Base-by-base conservation (phyloP, 768 basidiomycete genomes). In the Auriscalpium vulgare region DNA sequence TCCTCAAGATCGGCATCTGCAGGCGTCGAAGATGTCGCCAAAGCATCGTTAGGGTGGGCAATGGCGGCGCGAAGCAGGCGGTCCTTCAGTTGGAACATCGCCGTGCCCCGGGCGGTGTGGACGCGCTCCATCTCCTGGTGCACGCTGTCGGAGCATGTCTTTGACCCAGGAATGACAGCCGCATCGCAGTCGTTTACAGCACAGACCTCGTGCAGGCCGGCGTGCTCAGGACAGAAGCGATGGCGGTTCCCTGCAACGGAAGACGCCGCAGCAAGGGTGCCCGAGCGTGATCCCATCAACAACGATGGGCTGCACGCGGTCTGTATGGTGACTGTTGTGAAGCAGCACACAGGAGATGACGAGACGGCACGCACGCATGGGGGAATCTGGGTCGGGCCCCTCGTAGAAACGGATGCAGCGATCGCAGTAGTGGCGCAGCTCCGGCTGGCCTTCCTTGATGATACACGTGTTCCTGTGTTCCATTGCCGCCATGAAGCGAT, bases 401-500 rank as follows among this genome's bases (percentile, higher is more conserved):
- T 48, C 47, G 19, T 17, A 19, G 47, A 48, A 10, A 17, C 11
- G 47, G 14, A 29, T 23, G 14, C 47, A 48, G n/a, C n/a, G 47
- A 48, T 48, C n/a, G 23, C 47, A 48, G 17, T 11, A 61, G 57
- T 70, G 69, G 2, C 4, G 17, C 4, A 67, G 56, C 19, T 69
- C 67, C 14, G 62, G 60, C 37, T 70, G 68, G 0, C 69, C 69
- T 35, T 60, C 35, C 4, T 58, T 23, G 9, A 65, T 51, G 4
- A 71, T 68, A 2, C 55, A 49, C 0, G 40, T 4, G 46, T 70
- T 73, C 0, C 69, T 55, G 3, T 51, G 61, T 10, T 57, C 45
- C 61, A 71, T 71, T 6, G 65, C 67, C 0, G 34, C 57, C 13
- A 53, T 63, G 58, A 71, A 71, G 0, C 66, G 57, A 29, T 67